phyloP scores from a whole-genome alignment of 345 rosid species.

The Aethionema arabicum region DNA sequence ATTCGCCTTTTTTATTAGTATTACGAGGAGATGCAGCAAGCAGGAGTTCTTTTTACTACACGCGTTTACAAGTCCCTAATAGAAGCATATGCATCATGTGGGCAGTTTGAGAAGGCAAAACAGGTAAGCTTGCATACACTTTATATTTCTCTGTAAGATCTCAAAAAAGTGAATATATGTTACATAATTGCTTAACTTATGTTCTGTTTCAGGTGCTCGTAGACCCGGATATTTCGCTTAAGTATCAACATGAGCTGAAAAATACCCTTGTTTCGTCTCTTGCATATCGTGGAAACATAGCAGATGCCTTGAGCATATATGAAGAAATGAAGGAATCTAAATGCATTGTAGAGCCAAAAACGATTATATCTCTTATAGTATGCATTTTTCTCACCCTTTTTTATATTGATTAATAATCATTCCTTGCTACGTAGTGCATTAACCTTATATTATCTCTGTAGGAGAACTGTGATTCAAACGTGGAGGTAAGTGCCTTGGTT shows the following conservation, averaged over 20 bases:
- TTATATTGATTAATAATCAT: not conserved
- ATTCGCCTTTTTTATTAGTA: constrained; percentile 44
- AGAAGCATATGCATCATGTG: constrained; percentile 70
- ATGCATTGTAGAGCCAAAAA: constrained; percentile 55
- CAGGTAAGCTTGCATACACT: constrained; percentile 47
- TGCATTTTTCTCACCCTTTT: constrained; percentile 34
- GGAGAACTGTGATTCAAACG: constrained; percentile 55
- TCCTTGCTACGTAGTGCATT: constrained; percentile 6
- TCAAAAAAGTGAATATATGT: not conserved
- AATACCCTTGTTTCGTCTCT: constrained; percentile 64
- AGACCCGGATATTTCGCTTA: constrained; percentile 46
- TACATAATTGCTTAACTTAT: not conserved
- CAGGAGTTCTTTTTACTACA: constrained; percentile 53
- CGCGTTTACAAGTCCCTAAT: constrained; percentile 63
- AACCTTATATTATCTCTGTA: constrained; percentile 12
- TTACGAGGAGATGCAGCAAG: constrained; percentile 44
- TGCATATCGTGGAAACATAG: constrained; percentile 57
- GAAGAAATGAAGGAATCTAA: constrained; percentile 63
- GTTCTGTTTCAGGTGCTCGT: constrained; percentile 49
- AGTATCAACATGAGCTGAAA: constrained; percentile 54
- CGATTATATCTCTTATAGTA: constrained; percentile 67
- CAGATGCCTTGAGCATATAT: constrained; percentile 64
- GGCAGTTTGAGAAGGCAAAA: constrained; percentile 80
- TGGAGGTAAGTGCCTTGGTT: constrained; percentile 48
- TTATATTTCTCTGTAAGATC: constrained; percentile 17